A percentile compares a stretch with the other conserved stretches of the same genome.
Evolutionary conservation across 805 yeast genomes (phyloP).

Genomic region (Saturnispora besseyi): DNA sequence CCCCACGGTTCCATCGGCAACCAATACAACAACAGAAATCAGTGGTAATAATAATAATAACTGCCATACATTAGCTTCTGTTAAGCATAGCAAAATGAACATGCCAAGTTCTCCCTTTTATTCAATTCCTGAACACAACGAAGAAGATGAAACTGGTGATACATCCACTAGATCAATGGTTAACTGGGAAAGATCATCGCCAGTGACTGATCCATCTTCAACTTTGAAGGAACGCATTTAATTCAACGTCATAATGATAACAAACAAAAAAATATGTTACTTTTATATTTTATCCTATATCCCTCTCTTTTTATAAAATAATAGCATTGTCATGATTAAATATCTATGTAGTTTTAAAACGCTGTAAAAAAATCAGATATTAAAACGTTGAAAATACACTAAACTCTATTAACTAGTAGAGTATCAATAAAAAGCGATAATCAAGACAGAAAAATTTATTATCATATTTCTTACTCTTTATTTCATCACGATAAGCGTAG

Average conservation of each 20-base stretch:
- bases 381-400: too few relatives aligned
- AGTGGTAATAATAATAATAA: not conserved
- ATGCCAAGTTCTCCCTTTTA: slow-evolving; percentile 31
- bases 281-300: too few relatives aligned
- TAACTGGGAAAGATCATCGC: slow-evolving; percentile 23
- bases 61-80: not conserved
- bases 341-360: too few relatives aligned
- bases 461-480: not conserved
- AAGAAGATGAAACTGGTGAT: slow-evolving; percentile 15
- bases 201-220: slow-evolving; percentile 19
- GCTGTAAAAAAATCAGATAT: too few relatives aligned
- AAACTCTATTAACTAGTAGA: too few relatives aligned
- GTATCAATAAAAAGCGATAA: too few relatives aligned
- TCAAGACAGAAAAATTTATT: not conserved
- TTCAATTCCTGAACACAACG: slow-evolving; percentile 11
- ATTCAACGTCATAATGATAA: not conserved
- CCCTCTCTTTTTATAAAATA: too few relatives aligned
- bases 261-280: not conserved
- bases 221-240: not conserved
- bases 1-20: not conserved
- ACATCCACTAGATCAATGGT: slow-evolving; percentile 17
- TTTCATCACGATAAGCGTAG: not conserved
- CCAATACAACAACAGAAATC: not conserved
- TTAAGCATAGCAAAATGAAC: slow-evolving; percentile 7
- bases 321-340: too few relatives aligned